phyloP scores from a whole-genome alignment of 202 grass and related monocot genomes.

The Digitaria exilis region DNA sequence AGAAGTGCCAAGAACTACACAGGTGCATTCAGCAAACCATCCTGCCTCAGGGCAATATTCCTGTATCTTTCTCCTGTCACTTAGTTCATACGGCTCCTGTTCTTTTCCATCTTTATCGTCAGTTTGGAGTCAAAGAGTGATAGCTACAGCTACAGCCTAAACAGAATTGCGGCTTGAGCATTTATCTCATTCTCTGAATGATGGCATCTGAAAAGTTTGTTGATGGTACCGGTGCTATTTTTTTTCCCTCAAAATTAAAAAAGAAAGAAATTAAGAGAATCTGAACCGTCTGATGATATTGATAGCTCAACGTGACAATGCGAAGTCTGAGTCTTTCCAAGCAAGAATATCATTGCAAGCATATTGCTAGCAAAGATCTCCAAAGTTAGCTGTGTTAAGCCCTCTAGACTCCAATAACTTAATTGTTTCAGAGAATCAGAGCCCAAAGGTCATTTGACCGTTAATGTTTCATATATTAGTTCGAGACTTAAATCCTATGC shows the following conservation, averaged over 20 bases:
- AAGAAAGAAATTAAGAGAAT: neutral
- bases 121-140: neutral
- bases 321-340: neutral
- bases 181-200: neutral
- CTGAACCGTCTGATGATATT: neutral
- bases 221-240: neutral
- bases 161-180: constrained; percentile 1
- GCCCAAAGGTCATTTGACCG: neutral
- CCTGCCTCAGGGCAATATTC: neutral
- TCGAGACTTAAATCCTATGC: neutral
- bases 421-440: too few species aligned
- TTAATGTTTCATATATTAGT: neutral
- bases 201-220: neutral
- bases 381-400: too few species aligned
- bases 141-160: too few species aligned
- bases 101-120: neutral
- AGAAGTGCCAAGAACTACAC: neutral
- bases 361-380: too few species aligned
- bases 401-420: too few species aligned
- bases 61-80: neutral
- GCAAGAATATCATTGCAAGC: neutral
- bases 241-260: neutral
- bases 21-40: neutral
- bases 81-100: constrained; percentile 12
- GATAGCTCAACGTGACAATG: neutral